Conservation (phyloP, 2,329 filamentous ascomycete species). For the Botryotinia globosa region DNA sequence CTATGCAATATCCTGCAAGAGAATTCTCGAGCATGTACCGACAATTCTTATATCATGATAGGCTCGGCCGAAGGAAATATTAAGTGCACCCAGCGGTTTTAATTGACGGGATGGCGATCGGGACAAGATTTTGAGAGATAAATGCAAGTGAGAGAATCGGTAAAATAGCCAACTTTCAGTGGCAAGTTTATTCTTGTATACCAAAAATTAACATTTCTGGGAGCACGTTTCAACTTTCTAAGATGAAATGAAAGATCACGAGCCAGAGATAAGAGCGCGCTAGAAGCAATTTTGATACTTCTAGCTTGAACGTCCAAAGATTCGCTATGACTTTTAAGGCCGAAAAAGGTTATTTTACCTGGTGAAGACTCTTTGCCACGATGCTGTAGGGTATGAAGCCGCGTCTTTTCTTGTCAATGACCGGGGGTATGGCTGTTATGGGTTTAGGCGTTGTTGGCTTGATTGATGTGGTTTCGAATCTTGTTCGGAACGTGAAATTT, state of each 20-base stretch:
- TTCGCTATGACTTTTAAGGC: background rate
- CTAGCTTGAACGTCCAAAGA: background rate
- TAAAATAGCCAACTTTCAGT: background rate
- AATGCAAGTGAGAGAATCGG: background rate
- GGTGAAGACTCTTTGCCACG: background rate
- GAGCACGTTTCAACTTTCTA: background rate
- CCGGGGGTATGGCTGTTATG: background rate
- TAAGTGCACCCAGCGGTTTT: background rate
- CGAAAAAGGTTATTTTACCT: background rate
- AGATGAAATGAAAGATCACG: background rate
- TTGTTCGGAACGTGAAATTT: background rate
- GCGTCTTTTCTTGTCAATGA: background rate
- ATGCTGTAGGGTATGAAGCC: background rate
- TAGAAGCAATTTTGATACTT: constrained; percentile 11
- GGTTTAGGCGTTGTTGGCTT: background rate
- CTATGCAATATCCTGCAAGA: background rate
- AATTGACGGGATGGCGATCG: background rate
- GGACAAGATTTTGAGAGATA: background rate
- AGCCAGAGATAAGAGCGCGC: background rate
- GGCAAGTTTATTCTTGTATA: background rate
- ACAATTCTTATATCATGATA: background rate
- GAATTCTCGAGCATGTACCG: background rate
- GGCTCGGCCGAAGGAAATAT: background rate
- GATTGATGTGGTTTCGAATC: background rate
- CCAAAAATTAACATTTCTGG: background rate